Conservation (phyloP, 257 asterid species). For the Solanum etuberosum region DNA sequence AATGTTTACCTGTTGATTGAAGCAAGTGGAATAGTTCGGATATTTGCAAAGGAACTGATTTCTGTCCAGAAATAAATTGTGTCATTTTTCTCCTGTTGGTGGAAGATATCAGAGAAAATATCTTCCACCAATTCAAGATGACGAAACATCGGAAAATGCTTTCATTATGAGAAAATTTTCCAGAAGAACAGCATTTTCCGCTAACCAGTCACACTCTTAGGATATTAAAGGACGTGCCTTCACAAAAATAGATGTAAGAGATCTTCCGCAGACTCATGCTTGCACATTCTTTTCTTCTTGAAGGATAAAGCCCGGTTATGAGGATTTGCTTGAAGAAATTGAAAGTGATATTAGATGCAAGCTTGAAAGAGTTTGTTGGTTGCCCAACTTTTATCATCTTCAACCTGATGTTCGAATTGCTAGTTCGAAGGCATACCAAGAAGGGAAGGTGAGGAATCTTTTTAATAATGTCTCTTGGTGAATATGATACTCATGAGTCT, state of each 20-base stretch:
- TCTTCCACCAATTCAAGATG: not conserved
- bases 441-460: constrained; percentile 54
- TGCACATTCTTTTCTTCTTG: constrained; percentile 1
- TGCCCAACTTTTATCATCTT: constrained; percentile 65
- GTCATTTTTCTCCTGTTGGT: not conserved
- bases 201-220: not conserved
- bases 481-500: not conserved
- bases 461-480: not conserved
- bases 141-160: not conserved
- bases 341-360: constrained; percentile 57
- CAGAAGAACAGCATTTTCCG: not conserved
- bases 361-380: constrained; percentile 55
- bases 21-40: not conserved
- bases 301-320: constrained; percentile 76
- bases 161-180: not conserved
- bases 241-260: not conserved
- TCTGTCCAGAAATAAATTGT: not conserved
- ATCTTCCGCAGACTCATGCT: not conserved
- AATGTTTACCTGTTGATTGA: not conserved
- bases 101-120: not conserved
- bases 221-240: not conserved
- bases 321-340: constrained; percentile 38
- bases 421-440: constrained; percentile 57
- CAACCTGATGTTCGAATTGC: constrained; percentile 67
- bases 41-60: not conserved